Evolutionary conservation across 2,329 filamentous ascomycete species (phyloP), one percentile per base, ranked within the genome.

Genomic region (Apiospora pterosperma): DNA sequence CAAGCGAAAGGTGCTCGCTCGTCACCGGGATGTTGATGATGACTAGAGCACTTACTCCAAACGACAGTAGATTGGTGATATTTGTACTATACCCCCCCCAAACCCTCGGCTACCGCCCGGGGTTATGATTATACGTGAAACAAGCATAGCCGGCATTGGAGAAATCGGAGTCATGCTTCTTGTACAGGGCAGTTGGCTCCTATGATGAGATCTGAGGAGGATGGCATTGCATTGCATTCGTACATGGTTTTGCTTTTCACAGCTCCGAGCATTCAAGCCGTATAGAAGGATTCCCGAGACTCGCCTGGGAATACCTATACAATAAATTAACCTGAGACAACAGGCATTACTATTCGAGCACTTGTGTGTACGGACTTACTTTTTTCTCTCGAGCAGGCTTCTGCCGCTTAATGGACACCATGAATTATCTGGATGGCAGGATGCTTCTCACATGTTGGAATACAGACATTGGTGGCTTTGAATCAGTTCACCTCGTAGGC

Each of bases 1-100:
- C 85, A 93, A 97, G 85, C 88, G 87, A 69, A 90, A 90, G 80
- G 88, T 90, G 38, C 72, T 85, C 68, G 86, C 80, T 60, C 84
- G 88, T 66, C 88, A 90, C 78, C 81, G 82, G 59, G 88, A 90
- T 69, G 77, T 90, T 34, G 88, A 90, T 67, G 88, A 90, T 67
- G 88, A 90, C 71, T 89, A 78, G 74, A 69, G 31, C 41, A 63
- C 44, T 48, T 55, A 31, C 16, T 39, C 14, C 41, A 36, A 34
- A 39, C 38, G 19, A 39, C 38, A 19, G 16, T 39, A 23, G 36
- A n/a, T 38, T 60, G 58, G 21, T 60, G 58, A 23, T 19, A 38
- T 41, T 38, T 61, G 34, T 60, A 60, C 58, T 36, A 60, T 60
- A 60, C 34, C 58, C 58, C 58, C 58, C 58, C n/a, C 11, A 39